Percentiles rank a stretch among this genome's conserved stretches.
These are phyloP conservation scores for Fusarium sp. DNA, from an alignment of 2,329 filamentous ascomycete species.

Conservation along the genomic window DNA sequence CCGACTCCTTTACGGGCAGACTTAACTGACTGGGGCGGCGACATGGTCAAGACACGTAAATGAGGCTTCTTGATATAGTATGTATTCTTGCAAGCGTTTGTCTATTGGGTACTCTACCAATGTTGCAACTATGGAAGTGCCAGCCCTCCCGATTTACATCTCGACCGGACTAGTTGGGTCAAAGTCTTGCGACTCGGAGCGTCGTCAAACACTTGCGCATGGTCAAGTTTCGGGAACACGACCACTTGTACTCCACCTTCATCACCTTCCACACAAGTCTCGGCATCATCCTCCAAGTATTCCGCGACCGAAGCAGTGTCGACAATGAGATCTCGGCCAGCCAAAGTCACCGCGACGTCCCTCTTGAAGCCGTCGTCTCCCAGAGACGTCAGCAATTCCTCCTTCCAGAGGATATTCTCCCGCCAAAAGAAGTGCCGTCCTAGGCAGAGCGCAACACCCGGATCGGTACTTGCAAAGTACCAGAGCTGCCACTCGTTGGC, in stretches of 20 bases:
- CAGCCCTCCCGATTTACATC: slow-evolving; percentile 36
- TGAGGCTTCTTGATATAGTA: slow-evolving; percentile 8
- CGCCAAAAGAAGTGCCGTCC: slow-evolving; percentile 78
- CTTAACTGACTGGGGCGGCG: slow-evolving; percentile 71
- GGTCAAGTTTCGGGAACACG: slow-evolving; percentile 72
- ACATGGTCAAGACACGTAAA: slow-evolving; percentile 48
- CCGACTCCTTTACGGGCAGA: slow-evolving; percentile 71
- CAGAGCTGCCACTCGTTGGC: slow-evolving; percentile 79
- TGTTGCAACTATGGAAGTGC: slow-evolving; percentile 8
- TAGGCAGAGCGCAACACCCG: slow-evolving; percentile 73
- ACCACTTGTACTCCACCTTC: slow-evolving; percentile 62
- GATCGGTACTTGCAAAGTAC: slow-evolving; percentile 77
- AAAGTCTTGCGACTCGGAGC: slow-evolving; percentile 43
- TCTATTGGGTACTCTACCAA: slow-evolving; percentile 4
- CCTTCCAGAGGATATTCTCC: slow-evolving; percentile 77
- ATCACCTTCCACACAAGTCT: slow-evolving; percentile 10
- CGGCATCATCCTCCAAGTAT: slow-evolving; percentile 59
- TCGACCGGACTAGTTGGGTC: slow-evolving; percentile 46
- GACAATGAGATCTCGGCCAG: slow-evolving; percentile 73
- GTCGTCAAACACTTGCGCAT: slow-evolving; percentile 71
- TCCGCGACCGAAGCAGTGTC: slow-evolving; percentile 68
- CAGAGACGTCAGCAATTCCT: slow-evolving; percentile 62
- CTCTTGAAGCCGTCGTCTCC: slow-evolving; percentile 39
- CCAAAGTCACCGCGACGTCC: slow-evolving; percentile 68
- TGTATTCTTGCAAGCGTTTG: neutral